Evolutionary conservation across 805 yeast genomes (phyloP).

Genomic region (Lipomyces anomalus): DNA sequence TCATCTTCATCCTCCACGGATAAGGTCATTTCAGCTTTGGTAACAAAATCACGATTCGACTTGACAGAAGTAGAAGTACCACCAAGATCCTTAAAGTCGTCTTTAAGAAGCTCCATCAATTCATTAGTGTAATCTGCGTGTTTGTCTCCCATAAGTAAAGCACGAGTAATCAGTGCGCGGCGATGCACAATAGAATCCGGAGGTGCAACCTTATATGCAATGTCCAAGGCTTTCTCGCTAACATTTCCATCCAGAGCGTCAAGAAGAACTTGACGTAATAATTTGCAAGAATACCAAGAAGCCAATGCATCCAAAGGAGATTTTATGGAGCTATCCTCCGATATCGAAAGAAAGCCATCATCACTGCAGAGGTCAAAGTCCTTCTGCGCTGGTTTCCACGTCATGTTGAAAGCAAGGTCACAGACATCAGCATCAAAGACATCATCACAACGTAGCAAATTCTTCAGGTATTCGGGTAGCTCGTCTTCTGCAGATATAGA

Average conservation of each 20-base stretch:
- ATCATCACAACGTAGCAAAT: constrained; percentile 22
- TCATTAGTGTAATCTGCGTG: constrained; percentile 22
- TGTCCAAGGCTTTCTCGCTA: constrained; percentile 3
- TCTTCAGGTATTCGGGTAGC: constrained; percentile 17
- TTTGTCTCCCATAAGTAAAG: constrained; percentile 28
- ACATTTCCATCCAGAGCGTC: constrained; percentile 17
- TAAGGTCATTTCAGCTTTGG: too few species aligned
- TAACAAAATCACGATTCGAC: too few species aligned
- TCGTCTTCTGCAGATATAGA: too few species aligned
- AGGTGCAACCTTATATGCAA: constrained; percentile 29
- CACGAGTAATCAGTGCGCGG: constrained; percentile 29
- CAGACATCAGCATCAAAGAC: constrained; percentile 28
- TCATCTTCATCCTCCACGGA: constrained; percentile 5
- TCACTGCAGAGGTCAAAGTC: constrained; percentile 10
- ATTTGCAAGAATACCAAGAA: constrained; percentile 29
- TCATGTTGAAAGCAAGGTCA: constrained; percentile 22
- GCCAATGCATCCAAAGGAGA: constrained; percentile 31
- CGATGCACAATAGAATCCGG: constrained; percentile 27
- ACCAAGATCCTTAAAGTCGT: constrained; percentile 19
- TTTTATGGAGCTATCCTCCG: constrained; percentile 24
- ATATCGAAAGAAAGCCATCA: constrained; percentile 23
- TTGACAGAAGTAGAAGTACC: too few species aligned
- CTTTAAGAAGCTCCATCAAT: constrained; percentile 25
- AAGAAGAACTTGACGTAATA: constrained; percentile 25
- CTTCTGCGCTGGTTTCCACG: constrained; percentile 15